These are phyloP conservation scores for Candida methanosorbosa DNA, from an alignment of 805 yeast genomes.

Conservation along the genomic window DNA sequence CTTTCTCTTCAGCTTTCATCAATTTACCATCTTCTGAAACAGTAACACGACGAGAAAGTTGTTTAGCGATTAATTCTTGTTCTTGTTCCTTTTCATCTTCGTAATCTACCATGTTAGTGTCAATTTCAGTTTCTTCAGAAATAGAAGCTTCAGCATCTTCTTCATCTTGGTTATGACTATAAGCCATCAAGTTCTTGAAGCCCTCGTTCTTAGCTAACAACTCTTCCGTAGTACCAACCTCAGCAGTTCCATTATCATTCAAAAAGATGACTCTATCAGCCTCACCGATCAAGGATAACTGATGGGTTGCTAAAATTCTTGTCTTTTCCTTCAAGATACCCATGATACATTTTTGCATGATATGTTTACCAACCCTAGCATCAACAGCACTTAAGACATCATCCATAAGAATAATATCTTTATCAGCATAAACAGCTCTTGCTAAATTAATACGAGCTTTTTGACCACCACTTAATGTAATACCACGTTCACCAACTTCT, in stretches of 20 bases:
- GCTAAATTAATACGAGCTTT: conserved; percentile 78
- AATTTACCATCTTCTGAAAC: conserved; percentile 24
- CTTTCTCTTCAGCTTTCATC: conserved; percentile 44
- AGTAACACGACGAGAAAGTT: conserved; percentile 8
- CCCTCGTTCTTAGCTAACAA: conserved; percentile 33
- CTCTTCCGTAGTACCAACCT: conserved; percentile 52
- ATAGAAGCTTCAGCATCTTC: conserved; percentile 21
- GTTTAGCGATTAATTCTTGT: conserved; percentile 12
- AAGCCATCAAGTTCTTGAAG: conserved; percentile 47
- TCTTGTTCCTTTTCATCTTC: conserved; percentile 11
- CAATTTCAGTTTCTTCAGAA: conserved; percentile 11
- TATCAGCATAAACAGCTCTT: conserved; percentile 64
- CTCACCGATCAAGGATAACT: conserved; percentile 53
- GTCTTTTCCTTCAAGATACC: conserved; percentile 52
- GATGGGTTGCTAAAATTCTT: conserved; percentile 76
- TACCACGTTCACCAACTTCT: conserved; percentile 81
- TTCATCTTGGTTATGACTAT: conserved; percentile 24
- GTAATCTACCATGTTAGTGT: conserved; percentile 18
- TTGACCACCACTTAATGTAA: conserved; percentile 82
- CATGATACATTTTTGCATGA: conserved; percentile 57
- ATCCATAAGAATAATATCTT: conserved; percentile 62
- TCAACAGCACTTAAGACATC: conserved; percentile 83
- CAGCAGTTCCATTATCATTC: conserved; percentile 51
- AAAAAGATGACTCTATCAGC: conserved; percentile 66
- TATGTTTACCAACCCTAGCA: conserved; percentile 75